Evolutionary conservation across 164 flowering plant genomes (phyloP).

Genomic region (Annona squamosa): DNA sequence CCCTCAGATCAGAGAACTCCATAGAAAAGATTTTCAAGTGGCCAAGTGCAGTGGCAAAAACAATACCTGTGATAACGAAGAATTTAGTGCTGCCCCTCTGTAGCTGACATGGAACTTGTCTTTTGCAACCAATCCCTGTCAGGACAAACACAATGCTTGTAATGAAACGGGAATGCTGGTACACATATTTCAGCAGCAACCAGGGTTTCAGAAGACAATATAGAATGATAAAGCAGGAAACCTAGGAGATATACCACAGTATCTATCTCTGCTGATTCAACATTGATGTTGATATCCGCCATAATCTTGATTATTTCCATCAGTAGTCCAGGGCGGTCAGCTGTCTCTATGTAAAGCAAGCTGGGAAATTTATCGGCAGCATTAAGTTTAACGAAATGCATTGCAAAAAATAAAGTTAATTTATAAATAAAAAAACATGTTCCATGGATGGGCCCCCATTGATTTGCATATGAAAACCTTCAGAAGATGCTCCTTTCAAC

Average conservation of each 20-base stretch:
- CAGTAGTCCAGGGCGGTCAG: constrained; percentile 90
- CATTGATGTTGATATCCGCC: constrained; percentile 68
- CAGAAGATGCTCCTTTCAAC: too few species aligned
- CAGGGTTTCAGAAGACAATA: neutral
- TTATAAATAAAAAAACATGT: too few species aligned
- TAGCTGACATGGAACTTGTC: constrained; percentile 90
- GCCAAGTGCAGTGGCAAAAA: neutral
- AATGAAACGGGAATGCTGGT: too few species aligned
- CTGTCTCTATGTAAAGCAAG: constrained; percentile 86
- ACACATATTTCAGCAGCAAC: neutral
- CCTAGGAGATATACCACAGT: constrained; percentile 56
- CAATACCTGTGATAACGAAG: constrained; percentile 70
- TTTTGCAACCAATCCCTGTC: constrained; percentile 51
- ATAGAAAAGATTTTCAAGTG: neutral
- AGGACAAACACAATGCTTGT: neutral
- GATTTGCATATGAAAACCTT: too few species aligned
- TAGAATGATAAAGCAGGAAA: neutral
- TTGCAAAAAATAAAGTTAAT: too few species aligned
- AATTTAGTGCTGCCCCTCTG: constrained; percentile 67
- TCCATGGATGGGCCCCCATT: too few species aligned
- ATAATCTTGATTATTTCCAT: constrained; percentile 71
- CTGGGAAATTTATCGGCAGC: constrained; percentile 25
- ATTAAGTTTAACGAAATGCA: too few species aligned
- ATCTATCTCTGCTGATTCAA: constrained; percentile 94
- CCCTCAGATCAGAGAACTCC: neutral